Evolutionary conservation across 192 early-diverging fungal genomes (phyloP), one percentile per base, ranked within the genome.

Genomic region (Coemansia javaensis): DNA sequence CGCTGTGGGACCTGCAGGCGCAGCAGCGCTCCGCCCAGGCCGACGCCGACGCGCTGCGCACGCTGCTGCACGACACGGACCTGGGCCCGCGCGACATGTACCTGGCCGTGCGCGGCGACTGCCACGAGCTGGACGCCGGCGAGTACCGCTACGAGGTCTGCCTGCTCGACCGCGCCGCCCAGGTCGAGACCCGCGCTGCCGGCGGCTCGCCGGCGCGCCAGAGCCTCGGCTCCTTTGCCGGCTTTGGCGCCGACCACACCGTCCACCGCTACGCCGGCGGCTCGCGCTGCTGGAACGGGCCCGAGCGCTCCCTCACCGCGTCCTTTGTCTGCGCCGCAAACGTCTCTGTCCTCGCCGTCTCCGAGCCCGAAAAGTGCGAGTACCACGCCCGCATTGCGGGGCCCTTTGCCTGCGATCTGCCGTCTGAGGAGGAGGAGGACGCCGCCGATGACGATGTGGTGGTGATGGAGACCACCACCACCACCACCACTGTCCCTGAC

Each of bases 331-430:
- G 96, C 65, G 90, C 88, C 0, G 48, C 56, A 0, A 72, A 80
- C 7, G 89, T 83, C 33, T 58, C 79, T 51, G 61, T 97, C 14
- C 25, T 85, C 0, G 64, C 78, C 7, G 88, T 97, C 1, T 51
- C 81, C 3, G 96, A 99, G 67, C 93, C 91, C 9, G 88, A 79
- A 49, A 94, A 94, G 74, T 98, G 96, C 68, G 94, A 94, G 69
- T 98, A 98, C 54, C 53, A 73, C 9, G 83, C 90, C 40, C 73
- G 60, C 34, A 72, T 96, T 65, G 58, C 65, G 22, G 80, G 88
- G 0, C 95, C 95, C 5, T 90, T 89, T 48, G 90, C 81, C 3
- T 98, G 95, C 14, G 16, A 7, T 10, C 18, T 46, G 30, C 31
- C 44, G 8, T 13, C 7, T 7, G 43, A 12, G 2, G 39, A 44